Evolutionary conservation across 1,284 basidiomycete species (phyloP).

Genomic region (Nidula niveotomentosa): DNA sequence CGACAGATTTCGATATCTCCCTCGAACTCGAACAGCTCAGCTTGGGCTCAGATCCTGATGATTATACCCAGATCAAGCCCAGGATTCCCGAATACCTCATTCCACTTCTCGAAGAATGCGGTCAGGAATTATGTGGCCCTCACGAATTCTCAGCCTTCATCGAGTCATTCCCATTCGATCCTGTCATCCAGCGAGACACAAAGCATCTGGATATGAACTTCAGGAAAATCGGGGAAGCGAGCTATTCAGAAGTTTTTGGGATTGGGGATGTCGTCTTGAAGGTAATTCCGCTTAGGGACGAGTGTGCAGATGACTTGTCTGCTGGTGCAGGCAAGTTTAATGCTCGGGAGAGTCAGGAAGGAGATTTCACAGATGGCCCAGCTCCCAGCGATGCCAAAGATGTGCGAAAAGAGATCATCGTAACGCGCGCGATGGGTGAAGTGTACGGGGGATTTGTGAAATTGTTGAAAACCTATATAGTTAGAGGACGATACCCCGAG

Average conservation of each 20-base stretch:
- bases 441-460: slow-evolving; percentile 77
- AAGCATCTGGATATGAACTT: slow-evolving; percentile 34
- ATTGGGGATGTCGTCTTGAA: slow-evolving; percentile 86
- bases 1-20: slow-evolving; percentile 54
- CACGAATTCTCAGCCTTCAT: slow-evolving; percentile 82
- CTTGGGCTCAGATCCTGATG: slow-evolving; percentile 26
- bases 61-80: slow-evolving; percentile 14
- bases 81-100: slow-evolving; percentile 48
- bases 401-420: slow-evolving; percentile 85
- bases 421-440: slow-evolving; percentile 78
- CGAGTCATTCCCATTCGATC: slow-evolving; percentile 72
- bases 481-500: slow-evolving; percentile 82
- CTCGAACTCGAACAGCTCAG: slow-evolving; percentile 54
- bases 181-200: slow-evolving; percentile 40
- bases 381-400: slow-evolving; percentile 72
- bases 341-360: slow-evolving; percentile 7
- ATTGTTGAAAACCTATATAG: slow-evolving; percentile 81
- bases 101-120: slow-evolving; percentile 66
- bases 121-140: slow-evolving; percentile 50
- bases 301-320: slow-evolving; percentile 22
- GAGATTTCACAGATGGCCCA: slow-evolving; percentile 53
- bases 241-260: slow-evolving; percentile 96
- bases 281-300: slow-evolving; percentile 74
- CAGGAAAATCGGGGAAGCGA: slow-evolving; percentile 93
- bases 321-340: slow-evolving; percentile 8